Evolutionary conservation across 73 alveolate genomes (phyloP).

Genomic region (Blepharisma stoltei): DNA sequence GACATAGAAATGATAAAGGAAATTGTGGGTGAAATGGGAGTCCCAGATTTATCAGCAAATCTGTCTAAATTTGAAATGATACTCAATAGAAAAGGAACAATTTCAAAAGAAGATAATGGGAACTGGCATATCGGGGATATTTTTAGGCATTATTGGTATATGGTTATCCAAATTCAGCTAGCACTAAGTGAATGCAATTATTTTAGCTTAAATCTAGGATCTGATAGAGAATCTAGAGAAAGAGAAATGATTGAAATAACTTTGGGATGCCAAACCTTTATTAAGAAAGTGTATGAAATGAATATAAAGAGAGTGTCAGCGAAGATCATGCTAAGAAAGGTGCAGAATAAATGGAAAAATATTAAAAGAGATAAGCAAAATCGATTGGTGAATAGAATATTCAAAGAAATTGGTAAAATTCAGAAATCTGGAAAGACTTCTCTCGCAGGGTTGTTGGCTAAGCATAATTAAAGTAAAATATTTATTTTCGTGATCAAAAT

Average conservation of each 20-base stretch:
- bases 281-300: not conserved
- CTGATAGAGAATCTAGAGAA: not conserved
- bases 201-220: not conserved
- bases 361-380: not conserved
- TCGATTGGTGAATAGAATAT: too few species aligned
- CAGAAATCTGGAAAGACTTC: too few species aligned
- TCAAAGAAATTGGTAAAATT: too few species aligned
- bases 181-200: not conserved
- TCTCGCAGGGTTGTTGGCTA: too few species aligned
- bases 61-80: not conserved
- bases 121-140: conserved; percentile 5
- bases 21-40: conserved; percentile 7
- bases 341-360: not conserved
- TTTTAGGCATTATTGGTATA: conserved; percentile 13
- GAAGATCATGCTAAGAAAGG: conserved; percentile 6
- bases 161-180: not conserved
- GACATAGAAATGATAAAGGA: not conserved
- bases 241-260: not conserved
- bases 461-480: too few species aligned
- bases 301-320: not conserved
- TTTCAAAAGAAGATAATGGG: not conserved
- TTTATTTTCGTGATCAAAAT: too few species aligned
- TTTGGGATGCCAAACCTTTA: not conserved
- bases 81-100: not conserved
- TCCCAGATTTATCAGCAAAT: not conserved